These are phyloP conservation scores for Fusarium staphyleae DNA, from an alignment of 2,329 filamentous ascomycete species.

Conservation along the genomic window DNA sequence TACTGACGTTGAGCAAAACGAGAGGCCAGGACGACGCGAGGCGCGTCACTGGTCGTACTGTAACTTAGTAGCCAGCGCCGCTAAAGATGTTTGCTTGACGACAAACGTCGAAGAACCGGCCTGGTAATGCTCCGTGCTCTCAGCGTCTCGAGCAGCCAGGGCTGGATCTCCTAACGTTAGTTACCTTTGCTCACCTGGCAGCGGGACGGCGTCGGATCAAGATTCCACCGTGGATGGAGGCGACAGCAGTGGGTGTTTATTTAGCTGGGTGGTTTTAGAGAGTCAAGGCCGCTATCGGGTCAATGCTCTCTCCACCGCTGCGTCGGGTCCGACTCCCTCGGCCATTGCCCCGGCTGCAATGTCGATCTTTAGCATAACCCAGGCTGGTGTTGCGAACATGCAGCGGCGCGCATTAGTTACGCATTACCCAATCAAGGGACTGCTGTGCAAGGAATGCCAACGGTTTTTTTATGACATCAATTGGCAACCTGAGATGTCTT, in stretches of 20 bases:
- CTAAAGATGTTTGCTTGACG: slow-evolving; percentile 22
- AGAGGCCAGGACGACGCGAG: neutral
- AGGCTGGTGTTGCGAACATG: neutral
- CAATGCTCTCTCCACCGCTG: slow-evolving; percentile 35
- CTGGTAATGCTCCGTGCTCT: slow-evolving; percentile 23
- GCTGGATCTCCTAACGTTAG: slow-evolving; percentile 1
- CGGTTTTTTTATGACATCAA: neutral
- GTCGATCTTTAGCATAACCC: slow-evolving; percentile 27
- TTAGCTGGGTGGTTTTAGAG: slow-evolving; percentile 1
- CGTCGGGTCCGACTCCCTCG: slow-evolving; percentile 32
- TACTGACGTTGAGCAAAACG: neutral
- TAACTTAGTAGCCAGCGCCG: neutral
- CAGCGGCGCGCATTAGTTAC: neutral
- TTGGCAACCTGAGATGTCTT: neutral
- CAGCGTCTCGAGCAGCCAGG: slow-evolving; percentile 14
- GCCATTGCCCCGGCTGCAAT: slow-evolving; percentile 11
- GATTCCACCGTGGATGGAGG: slow-evolving; percentile 7
- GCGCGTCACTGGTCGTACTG: neutral
- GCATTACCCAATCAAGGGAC: slow-evolving; percentile 1
- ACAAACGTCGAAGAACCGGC: slow-evolving; percentile 18
- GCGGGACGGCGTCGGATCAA: slow-evolving; percentile 22
- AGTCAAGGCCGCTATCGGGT: slow-evolving; percentile 23
- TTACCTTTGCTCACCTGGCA: slow-evolving; percentile 12
- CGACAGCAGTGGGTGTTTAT: slow-evolving; percentile 9
- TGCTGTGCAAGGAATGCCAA: neutral